phyloP scores from a whole-genome alignment of 176 grass and related monocot species.

The Neostapfia colusana region DNA sequence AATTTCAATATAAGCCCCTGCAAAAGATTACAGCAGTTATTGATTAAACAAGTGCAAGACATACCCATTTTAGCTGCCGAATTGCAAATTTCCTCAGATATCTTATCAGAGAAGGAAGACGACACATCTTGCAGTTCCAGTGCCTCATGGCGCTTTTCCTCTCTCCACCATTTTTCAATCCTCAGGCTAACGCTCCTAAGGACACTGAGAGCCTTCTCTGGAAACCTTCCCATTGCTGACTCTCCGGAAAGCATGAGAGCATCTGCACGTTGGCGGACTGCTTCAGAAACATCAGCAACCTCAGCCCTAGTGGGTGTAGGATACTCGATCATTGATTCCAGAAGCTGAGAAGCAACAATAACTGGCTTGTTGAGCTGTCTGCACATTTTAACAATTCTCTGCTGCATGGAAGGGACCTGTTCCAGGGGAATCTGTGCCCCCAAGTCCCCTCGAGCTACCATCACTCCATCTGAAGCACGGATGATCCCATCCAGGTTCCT shows the following conservation, averaged over 20 bases:
- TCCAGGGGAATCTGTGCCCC: slow-evolving; percentile 94
- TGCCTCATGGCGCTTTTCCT: slow-evolving; percentile 73
- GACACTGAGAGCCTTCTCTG: slow-evolving; percentile 86
- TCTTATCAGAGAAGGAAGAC: slow-evolving; percentile 79
- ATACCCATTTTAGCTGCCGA: slow-evolving; percentile 97
- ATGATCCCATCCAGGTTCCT: slow-evolving; percentile 86
- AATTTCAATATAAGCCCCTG: background rate
- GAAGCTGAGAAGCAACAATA: slow-evolving; percentile 92
- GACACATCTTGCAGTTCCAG: slow-evolving; percentile 72
- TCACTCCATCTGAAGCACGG: slow-evolving; percentile 78
- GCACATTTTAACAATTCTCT: slow-evolving; percentile 84
- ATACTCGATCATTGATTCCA: slow-evolving; percentile 99
- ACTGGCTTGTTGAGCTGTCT: slow-evolving; percentile 97
- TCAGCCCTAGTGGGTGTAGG: slow-evolving; percentile 92
- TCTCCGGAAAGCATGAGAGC: slow-evolving; percentile 99
- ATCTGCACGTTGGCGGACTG: slow-evolving; percentile 81
- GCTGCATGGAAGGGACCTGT: slow-evolving; percentile 84
- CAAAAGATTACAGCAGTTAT: background rate
- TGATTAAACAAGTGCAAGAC: background rate
- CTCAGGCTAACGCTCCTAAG: slow-evolving; percentile 89
- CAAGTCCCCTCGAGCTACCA: slow-evolving; percentile 95
- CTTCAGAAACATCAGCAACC: slow-evolving; percentile 99
- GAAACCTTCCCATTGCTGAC: slow-evolving; percentile 93
- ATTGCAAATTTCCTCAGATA: slow-evolving; percentile 96
- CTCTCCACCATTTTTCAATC: slow-evolving; percentile 97